Evolutionary conservation across 1,284 basidiomycete species (phyloP).

Genomic region (Psilocybe mexicana): DNA sequence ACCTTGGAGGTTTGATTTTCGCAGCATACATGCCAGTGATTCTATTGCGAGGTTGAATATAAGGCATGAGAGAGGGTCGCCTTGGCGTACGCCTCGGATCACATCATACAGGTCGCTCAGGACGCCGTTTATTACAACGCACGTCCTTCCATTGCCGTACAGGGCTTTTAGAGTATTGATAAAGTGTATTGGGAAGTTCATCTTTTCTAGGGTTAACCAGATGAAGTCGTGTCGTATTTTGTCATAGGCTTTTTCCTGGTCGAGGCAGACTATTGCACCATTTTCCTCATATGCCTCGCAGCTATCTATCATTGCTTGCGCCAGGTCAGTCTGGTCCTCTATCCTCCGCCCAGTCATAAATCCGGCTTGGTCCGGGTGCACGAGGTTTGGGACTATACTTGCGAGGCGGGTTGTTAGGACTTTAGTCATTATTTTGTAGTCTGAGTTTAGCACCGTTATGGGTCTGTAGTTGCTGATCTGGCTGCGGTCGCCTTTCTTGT

Average conservation of each 20-base stretch:
- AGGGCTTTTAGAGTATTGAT: constrained; percentile 27
- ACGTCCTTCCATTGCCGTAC: constrained; percentile 29
- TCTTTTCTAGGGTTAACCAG: constrained; percentile 25
- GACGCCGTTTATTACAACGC: constrained; percentile 33
- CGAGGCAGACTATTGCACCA: constrained; percentile 30
- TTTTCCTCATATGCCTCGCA: constrained; percentile 20
- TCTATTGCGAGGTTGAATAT: constrained; percentile 31
- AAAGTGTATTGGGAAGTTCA: constrained; percentile 25
- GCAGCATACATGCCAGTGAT: constrained; percentile 25
- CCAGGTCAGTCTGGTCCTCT: constrained; percentile 30
- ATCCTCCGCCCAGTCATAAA: constrained; percentile 32
- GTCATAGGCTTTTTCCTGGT: constrained; percentile 22
- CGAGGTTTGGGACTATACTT: constrained; percentile 14
- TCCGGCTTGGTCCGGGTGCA: constrained; percentile 32
- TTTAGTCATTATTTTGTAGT: constrained; percentile 23
- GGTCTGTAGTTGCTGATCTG: constrained; percentile 34
- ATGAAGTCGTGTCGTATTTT: constrained; percentile 33
- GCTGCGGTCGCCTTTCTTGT: constrained; percentile 30
- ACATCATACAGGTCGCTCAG: constrained; percentile 26
- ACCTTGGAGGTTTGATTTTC: constrained; percentile 25
- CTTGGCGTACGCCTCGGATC: constrained; percentile 35
- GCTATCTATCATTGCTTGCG: constrained; percentile 24
- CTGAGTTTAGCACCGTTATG: constrained; percentile 24
- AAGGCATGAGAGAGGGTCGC: constrained; percentile 29
- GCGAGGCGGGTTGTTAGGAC: constrained; percentile 23